Base-by-base conservation (phyloP, 2,329 filamentous ascomycete species). In the Taxawa tesnikishii region DNA sequence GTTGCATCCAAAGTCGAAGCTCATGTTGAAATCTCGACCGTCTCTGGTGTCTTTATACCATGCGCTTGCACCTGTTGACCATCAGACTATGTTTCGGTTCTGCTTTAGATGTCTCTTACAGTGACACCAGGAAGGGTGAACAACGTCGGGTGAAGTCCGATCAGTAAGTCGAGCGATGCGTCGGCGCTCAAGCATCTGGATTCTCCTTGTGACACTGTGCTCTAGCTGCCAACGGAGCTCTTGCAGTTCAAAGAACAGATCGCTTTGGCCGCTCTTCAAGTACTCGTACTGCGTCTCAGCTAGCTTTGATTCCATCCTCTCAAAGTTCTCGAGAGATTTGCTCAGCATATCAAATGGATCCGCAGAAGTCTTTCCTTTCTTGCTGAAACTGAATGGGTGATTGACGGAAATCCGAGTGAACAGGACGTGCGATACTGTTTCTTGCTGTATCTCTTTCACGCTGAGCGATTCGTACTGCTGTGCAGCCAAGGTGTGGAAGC, bases 401-500 rank as follows among this genome's bases (percentile, higher is more conserved):
- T 41, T 43, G 15, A 46, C 38, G 6, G 52, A 48, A 3, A 56
- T 32, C 6, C 44, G 38, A 6, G 53, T 54, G 29, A 53, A 46
- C 5, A 55, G 40, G 3, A 42, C 43, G 28, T 56, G 53, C 4
- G 47, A 49, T 12, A 55, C 41, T 5, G 54, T 56, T 27, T 56
- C 54, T 32, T 46, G 40, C 24, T 56, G 54, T 5, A 56, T 45
- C 29, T 55, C 51, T 31, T 54, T 55, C n/a, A 55, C 38, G 21
- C 37, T 43, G 8, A 56, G 42, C 6, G 44, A 48, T 25, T 49
- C 44, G 35, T 50, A 55, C 11, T 47, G 28, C 4, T 35, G 34
- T 32, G 51, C 43, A 1, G 53, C 51, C 6, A 49, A 40, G 12
- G 44, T 45, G 11, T 48, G 50, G 6, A 56, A 44, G 4, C 45